phyloP scores from a whole-genome alignment of 1,284 basidiomycete species.

The Phenoliferia sp. region DNA sequence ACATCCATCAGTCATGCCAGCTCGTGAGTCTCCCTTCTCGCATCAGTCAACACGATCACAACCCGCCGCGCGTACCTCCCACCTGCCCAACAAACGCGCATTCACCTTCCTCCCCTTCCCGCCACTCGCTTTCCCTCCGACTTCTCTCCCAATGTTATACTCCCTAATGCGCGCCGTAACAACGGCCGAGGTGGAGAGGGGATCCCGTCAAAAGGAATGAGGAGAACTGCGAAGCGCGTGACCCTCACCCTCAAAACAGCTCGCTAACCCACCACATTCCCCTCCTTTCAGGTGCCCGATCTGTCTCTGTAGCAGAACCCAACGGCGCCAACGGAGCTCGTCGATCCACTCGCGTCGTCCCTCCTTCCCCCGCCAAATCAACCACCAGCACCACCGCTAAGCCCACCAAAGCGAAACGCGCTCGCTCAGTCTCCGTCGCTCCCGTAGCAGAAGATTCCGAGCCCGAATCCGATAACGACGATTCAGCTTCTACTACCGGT shows the following conservation, averaged over 20 bases:
- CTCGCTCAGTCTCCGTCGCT: background rate
- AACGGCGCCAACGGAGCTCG: conserved; percentile 31
- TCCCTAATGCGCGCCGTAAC: no score
- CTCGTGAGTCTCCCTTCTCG: background rate
- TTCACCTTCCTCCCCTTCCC: no score
- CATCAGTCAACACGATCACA: background rate
- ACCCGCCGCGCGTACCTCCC: no score
- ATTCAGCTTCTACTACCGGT: background rate
- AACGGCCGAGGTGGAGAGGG: no score
- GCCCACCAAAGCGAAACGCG: conserved; percentile 1
- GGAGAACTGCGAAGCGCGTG: background rate
- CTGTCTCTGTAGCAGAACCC: conserved; percentile 8
- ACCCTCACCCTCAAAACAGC: background rate
- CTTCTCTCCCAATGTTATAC: no score
- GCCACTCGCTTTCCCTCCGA: no score
- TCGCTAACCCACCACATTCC: no score
- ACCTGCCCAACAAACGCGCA: no score
- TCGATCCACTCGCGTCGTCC: conserved; percentile 33
- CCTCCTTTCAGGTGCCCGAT: conserved; percentile 11
- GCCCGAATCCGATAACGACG: conserved; percentile 4
- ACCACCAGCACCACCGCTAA: background rate
- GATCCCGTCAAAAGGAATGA: background rate
- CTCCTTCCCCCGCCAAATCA: conserved; percentile 29
- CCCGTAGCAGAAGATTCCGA: background rate
- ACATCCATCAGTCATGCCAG: background rate